These are phyloP conservation scores for Pugionium dolabratum DNA, from an alignment of 345 rosid genomes.

Conservation along the genomic window DNA sequence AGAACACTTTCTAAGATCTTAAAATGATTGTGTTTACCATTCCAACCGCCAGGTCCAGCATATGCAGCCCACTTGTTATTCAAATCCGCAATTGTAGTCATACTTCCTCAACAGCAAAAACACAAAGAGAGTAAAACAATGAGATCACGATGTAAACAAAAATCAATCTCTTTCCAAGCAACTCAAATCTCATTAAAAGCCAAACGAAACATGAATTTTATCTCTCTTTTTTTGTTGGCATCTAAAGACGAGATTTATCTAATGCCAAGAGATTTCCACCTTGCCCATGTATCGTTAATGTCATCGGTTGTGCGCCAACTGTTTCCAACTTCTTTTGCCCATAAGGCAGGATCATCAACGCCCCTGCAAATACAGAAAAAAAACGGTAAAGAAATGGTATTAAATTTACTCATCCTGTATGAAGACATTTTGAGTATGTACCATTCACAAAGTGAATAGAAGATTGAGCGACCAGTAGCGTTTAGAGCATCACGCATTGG, in stretches of 20 bases:
- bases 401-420: not conserved
- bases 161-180: not conserved
- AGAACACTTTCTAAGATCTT: not conserved
- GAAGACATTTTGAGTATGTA: constrained; percentile 36
- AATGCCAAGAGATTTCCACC: constrained; percentile 52
- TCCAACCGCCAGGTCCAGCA: constrained; percentile 99
- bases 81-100: constrained; percentile 90
- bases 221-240: no score
- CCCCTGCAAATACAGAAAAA: constrained; percentile 56
- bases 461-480: constrained; percentile 63
- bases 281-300: constrained; percentile 94
- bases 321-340: constrained; percentile 92
- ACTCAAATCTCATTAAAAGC: not conserved
- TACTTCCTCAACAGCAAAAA: constrained; percentile 51
- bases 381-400: not conserved
- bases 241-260: not conserved
- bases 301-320: constrained; percentile 98
- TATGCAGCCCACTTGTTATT: constrained; percentile 94
- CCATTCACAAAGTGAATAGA: constrained; percentile 98
- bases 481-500: constrained; percentile 92
- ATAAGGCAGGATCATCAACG: constrained; percentile 87
- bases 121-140: constrained; percentile 14
- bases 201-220: no score
- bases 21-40: constrained; percentile 54
- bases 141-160: constrained; percentile 8